phyloP scores from a whole-genome alignment of 2,329 filamentous ascomycete species.

The Conoideocrella luteorostrata region DNA sequence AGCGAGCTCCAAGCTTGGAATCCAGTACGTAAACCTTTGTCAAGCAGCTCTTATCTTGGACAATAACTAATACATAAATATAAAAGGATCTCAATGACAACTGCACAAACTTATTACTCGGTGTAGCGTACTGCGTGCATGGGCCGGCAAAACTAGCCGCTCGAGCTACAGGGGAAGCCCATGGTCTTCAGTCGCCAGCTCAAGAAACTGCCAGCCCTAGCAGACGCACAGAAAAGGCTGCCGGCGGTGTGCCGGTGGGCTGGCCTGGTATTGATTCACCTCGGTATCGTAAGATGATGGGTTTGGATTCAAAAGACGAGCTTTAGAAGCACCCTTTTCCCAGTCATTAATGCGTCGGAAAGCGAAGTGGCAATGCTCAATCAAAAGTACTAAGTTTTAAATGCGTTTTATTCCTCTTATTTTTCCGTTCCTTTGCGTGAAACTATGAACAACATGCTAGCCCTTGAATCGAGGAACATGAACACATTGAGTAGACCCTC shows the following conservation, averaged over 20 bases:
- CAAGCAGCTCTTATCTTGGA: no score
- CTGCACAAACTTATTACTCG: constrained; percentile 3
- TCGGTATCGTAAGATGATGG: neutral
- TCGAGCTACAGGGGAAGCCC: neutral
- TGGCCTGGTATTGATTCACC: constrained; percentile 6
- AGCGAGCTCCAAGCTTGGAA: constrained; percentile 4
- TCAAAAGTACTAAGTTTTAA: neutral
- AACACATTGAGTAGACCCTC: no score
- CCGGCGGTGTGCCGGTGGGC: constrained; percentile 1
- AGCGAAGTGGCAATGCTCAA: neutral
- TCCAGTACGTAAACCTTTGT: neutral
- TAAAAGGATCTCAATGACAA: constrained; percentile 2
- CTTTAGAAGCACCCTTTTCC: neutral
- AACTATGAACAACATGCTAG: neutral
- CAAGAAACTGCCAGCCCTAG: neutral
- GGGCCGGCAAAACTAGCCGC: neutral
- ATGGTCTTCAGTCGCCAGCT: neutral
- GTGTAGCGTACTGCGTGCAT: constrained; percentile 4
- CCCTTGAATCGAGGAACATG: neutral
- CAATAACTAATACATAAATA: no score
- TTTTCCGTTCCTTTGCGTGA: neutral
- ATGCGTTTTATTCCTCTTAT: no score
- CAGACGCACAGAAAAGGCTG: neutral
- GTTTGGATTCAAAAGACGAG: neutral
- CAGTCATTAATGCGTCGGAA: neutral